Evolutionary conservation across 768 basidiomycete species (phyloP), one percentile per base, ranked within the genome.

Genomic region (Infundibulicybe gibba): DNA sequence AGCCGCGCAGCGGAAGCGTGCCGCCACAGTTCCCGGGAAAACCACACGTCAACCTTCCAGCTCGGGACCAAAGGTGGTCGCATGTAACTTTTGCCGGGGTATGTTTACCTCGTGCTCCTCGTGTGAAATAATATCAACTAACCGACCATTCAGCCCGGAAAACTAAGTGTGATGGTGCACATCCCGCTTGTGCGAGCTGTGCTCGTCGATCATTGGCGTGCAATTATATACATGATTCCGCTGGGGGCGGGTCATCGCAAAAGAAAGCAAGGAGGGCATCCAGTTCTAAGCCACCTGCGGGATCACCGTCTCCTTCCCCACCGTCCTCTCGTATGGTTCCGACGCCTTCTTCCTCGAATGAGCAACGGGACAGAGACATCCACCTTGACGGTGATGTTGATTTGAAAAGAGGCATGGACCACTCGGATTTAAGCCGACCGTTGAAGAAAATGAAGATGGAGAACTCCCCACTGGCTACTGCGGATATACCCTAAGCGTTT

Each of bases 71-170:
- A 91, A 91, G 60, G 85, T 90, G 11, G 88, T 92, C 17, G 90
- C 90, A 13, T 92, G 90, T 66, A 90, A 91, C 65, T 89, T 89
- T 61, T 92, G 90, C 66, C 79, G 90, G 72, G 87, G 90, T 90
- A 58, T 37, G 39, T 16, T 38, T 31, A 38, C 16, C 32, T 38
- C 21, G 8, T 31, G 39, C 33, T 43, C 42, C 31, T 52, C 41
- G 43, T 33, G 17, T 43, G 17, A 33, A 42, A 39, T 42, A 19
- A 17, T 13, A 17, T 41, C 45, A 37, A 21, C 41, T 42, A 40
- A 38, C 25, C 37, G 16, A 33, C n/a, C 49, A 43, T 49, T 21
- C 54, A 90, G 90, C 89, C 32, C 90, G 90, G 49, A 92, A 92
- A 70, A 92, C 90, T 15, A 85, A 89, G 61, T 92, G 90, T 56